Percentiles rank a stretch among this genome's conserved stretches.
Evolutionary conservation across 202 grass and related monocot genomes (phyloP).

Genomic region (Brachypodium distachyon): DNA sequence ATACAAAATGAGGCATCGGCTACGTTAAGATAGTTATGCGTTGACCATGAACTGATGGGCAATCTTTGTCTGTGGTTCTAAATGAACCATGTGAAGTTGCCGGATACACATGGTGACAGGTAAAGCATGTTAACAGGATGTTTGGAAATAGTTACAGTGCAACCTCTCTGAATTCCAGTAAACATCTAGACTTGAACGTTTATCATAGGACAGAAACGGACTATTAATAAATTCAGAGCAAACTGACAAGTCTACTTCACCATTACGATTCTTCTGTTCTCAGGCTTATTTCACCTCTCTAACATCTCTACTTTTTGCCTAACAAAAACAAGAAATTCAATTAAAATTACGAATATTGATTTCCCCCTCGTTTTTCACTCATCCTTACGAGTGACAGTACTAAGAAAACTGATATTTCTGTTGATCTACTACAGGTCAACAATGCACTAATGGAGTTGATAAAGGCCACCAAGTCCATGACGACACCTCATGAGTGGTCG

Average conservation of each 20-base stretch:
- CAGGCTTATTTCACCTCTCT: not conserved
- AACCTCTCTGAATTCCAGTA: not conserved
- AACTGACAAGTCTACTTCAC: not conserved
- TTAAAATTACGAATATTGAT: not conserved
- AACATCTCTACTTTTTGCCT: not conserved
- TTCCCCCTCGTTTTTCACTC: not conserved
- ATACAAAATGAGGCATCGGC: not conserved
- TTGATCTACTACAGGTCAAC: constrained; percentile 54
- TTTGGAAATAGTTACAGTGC: not conserved
- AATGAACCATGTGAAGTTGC: not conserved
- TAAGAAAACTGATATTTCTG: not conserved
- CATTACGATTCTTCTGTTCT: not conserved
- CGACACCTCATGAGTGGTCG: constrained; percentile 65
- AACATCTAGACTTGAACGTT: not conserved
- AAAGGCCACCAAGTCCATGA: constrained; percentile 57
- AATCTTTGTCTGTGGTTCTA: not conserved
- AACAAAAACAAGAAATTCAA: not conserved
- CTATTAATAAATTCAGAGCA: not conserved
- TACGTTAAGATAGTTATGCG: not conserved
- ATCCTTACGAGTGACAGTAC: not conserved
- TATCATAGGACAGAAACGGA: not conserved
- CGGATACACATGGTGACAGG: not conserved
- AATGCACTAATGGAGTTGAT: constrained; percentile 73
- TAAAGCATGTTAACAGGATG: not conserved
- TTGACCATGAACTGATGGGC: not conserved